These are phyloP conservation scores for Xylaria hypoxylon DNA, from an alignment of 2,329 filamentous ascomycete species.

Conservation along the genomic window DNA sequence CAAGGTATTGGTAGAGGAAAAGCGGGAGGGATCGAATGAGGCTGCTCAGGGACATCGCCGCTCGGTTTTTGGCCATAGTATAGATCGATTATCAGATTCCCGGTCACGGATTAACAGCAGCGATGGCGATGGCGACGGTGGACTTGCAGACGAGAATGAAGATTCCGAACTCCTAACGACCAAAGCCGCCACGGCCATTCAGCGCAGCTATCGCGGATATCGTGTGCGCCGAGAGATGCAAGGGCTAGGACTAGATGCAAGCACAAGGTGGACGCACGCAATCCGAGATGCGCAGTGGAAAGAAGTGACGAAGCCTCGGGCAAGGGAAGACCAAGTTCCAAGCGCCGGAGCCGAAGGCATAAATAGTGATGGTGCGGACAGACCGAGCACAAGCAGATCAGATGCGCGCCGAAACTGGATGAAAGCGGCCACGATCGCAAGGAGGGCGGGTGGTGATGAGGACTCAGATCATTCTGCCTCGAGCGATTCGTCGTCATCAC, in stretches of 20 bases:
- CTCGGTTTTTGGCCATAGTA: constrained; percentile 29
- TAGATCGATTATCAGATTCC: constrained; percentile 29
- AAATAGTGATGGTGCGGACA: constrained; percentile 38
- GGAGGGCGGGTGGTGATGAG: constrained; percentile 77
- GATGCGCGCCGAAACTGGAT: constrained; percentile 78
- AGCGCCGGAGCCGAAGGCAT: constrained; percentile 18
- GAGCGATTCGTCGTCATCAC: constrained; percentile 48
- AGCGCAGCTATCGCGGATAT: constrained; percentile 83
- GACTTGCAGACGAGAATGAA: constrained; percentile 23
- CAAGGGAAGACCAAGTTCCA: constrained; percentile 46
- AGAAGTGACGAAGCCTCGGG: constrained; percentile 60
- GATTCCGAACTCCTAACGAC: constrained; percentile 47
- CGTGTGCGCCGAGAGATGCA: constrained; percentile 76
- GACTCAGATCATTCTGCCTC: constrained; percentile 60
- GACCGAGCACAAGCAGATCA: constrained; percentile 40
- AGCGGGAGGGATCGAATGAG: neutral
- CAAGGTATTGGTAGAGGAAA: constrained; percentile 41
- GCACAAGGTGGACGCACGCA: constrained; percentile 77
- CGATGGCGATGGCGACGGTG: constrained; percentile 1
- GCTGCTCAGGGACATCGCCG: constrained; percentile 13
- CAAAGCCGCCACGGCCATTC: constrained; percentile 68
- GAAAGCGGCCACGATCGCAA: constrained; percentile 76
- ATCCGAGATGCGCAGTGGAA: constrained; percentile 67
- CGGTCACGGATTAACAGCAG: constrained; percentile 28
- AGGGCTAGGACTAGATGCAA: constrained; percentile 76